A percentile compares a stretch with the other conserved stretches of the same genome.
phyloP scores from a whole-genome alignment of 768 basidiomycete genomes.

The Leccinum variicolor region DNA sequence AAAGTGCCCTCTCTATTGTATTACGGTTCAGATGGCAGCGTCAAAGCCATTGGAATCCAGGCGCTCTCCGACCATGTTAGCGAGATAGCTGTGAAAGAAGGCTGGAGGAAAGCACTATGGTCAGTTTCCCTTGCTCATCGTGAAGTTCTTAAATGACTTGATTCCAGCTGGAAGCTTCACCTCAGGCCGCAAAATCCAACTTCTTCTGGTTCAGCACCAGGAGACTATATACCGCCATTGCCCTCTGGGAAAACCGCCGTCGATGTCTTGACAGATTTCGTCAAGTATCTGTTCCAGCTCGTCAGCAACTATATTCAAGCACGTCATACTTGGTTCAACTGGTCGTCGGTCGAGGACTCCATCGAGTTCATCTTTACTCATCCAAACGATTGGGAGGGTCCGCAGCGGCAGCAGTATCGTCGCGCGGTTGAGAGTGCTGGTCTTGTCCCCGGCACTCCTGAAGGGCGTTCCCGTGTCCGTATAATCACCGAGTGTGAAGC shows the following conservation, averaged over 20 bases:
- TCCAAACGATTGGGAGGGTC: not conserved
- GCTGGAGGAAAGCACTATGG: not conserved
- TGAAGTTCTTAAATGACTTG: not conserved
- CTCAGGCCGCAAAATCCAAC: not conserved
- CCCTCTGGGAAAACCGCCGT: not conserved
- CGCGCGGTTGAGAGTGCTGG: not conserved
- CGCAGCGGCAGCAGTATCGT: not conserved
- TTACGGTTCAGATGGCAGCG: not conserved
- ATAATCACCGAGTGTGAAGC: not conserved
- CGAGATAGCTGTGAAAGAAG: not conserved
- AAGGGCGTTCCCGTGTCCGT: not conserved
- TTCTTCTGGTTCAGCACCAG: not conserved
- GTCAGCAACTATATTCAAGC: not conserved
- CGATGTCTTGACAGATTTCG: not conserved
- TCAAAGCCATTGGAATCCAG: not conserved
- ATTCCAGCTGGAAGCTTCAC: not conserved
- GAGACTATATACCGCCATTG: not conserved
- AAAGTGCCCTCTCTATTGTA: not conserved
- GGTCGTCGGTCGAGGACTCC: not conserved
- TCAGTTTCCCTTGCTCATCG: not conserved
- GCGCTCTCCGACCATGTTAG: not conserved
- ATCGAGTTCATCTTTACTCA: not conserved
- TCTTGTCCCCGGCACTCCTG: not conserved
- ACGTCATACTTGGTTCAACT: not conserved
- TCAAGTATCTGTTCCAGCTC: not conserved